Evolutionary conservation across 2,329 filamentous ascomycete species (phyloP).

Genomic region (Paecilomyces variotii): DNA sequence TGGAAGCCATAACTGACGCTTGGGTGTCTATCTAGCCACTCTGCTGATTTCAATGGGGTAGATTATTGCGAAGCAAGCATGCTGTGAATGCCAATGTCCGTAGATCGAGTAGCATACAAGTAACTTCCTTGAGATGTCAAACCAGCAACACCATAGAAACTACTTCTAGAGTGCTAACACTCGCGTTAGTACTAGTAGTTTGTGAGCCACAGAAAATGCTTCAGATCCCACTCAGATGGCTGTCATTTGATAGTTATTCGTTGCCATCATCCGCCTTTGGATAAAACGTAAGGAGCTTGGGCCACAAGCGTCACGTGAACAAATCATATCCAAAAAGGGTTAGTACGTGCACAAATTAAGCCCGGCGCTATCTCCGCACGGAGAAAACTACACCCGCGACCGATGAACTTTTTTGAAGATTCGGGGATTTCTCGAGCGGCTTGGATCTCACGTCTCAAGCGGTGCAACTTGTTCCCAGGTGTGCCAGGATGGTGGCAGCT

Average conservation of each 20-base stretch:
- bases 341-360: conserved; percentile 5
- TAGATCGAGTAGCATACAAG: not conserved
- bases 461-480: conserved; percentile 16
- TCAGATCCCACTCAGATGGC: not conserved
- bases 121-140: not conserved
- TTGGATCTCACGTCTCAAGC: conserved; percentile 5
- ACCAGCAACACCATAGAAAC: not conserved
- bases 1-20: conserved; percentile 44
- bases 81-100: not conserved
- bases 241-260: not conserved
- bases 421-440: not conserved
- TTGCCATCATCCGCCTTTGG: conserved; percentile 7
- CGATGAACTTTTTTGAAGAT: conserved; percentile 31
- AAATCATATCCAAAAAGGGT: not conserved
- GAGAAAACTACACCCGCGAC: conserved; percentile 22
- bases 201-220: not conserved
- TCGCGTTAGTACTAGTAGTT: not conserved
- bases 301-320: conserved; percentile 23
- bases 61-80: not conserved
- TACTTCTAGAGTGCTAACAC: not conserved
- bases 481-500: conserved; percentile 38
- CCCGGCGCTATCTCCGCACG: conserved; percentile 17
- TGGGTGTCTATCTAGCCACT: not conserved
- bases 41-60: not conserved
- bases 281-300: conserved; percentile 22